Percentiles rank a stretch among this genome's conserved stretches.
phyloP scores from a whole-genome alignment of 169 alveolate genomes.

The Plasmodium gonderi region DNA sequence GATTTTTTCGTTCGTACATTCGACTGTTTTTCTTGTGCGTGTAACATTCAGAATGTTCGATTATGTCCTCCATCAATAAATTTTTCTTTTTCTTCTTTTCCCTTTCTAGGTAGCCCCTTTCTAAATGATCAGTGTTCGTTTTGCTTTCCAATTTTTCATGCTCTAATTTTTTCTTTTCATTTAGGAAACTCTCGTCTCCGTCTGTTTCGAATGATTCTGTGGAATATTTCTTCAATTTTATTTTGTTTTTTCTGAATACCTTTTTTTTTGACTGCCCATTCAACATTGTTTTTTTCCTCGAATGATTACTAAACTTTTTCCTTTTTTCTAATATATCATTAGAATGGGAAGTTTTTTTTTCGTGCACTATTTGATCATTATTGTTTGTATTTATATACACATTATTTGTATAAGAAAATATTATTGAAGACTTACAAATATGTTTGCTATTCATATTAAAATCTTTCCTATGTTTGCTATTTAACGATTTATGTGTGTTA shows the following conservation, averaged over 20 bases:
- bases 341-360: not conserved
- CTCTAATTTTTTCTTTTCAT: slow-evolving; percentile 5
- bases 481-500: not conserved
- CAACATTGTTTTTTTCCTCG: not conserved
- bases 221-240: not conserved
- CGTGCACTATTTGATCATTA: not conserved
- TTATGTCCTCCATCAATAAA: not conserved
- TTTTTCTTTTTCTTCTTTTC: not conserved
- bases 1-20: not conserved
- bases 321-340: not conserved
- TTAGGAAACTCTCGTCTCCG: not conserved
- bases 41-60: not conserved
- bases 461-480: not conserved
- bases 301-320: not conserved
- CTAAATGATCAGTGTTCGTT: not conserved
- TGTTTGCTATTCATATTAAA: not conserved
- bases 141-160: not conserved
- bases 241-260: not conserved
- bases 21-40: not conserved
- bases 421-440: slow-evolving; percentile 11
- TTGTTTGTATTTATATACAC: not conserved
- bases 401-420: not conserved
- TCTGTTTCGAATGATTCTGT: slow-evolving; percentile 4
- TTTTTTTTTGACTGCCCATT: not conserved
- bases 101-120: not conserved